Evolutionary conservation across 345 rosid genomes (phyloP).

Genomic region (Eucalyptus regnans): DNA sequence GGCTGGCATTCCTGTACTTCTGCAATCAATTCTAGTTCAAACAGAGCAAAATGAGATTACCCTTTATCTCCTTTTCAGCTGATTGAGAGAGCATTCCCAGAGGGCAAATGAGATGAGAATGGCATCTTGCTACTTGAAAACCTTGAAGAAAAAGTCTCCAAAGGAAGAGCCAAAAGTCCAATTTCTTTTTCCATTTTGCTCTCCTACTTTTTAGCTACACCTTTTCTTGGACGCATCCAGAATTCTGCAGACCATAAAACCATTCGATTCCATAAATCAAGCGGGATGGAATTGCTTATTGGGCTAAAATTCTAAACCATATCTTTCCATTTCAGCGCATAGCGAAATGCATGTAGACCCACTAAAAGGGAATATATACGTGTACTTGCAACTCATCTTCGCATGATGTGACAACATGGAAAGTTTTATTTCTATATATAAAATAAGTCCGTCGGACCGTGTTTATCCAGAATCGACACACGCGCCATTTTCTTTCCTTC

Average conservation of each 20-base stretch:
- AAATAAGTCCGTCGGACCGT: neutral
- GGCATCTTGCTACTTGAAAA: neutral
- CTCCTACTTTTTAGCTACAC: neutral
- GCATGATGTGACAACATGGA: no score
- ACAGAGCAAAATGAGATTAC: neutral
- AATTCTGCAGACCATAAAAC: neutral
- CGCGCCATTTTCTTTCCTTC: accelerated
- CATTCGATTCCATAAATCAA: neutral
- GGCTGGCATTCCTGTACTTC: neutral
- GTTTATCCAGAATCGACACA: neutral
- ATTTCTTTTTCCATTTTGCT: neutral
- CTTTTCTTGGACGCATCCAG: neutral
- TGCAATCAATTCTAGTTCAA: neutral
- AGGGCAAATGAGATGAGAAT: neutral
- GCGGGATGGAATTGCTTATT: neutral
- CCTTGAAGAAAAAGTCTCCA: neutral
- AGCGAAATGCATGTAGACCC: neutral
- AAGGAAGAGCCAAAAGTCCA: neutral
- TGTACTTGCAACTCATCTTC: neutral
- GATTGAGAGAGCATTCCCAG: neutral
- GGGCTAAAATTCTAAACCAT: neutral
- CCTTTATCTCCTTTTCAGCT: neutral
- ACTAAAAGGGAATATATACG: neutral
- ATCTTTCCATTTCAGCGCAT: neutral
- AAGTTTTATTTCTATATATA: neutral